Percentiles rank a stretch among this genome's conserved stretches.
These are phyloP conservation scores for Suillus cothurnatus DNA, from an alignment of 768 basidiomycete genomes.

Conservation along the genomic window DNA sequence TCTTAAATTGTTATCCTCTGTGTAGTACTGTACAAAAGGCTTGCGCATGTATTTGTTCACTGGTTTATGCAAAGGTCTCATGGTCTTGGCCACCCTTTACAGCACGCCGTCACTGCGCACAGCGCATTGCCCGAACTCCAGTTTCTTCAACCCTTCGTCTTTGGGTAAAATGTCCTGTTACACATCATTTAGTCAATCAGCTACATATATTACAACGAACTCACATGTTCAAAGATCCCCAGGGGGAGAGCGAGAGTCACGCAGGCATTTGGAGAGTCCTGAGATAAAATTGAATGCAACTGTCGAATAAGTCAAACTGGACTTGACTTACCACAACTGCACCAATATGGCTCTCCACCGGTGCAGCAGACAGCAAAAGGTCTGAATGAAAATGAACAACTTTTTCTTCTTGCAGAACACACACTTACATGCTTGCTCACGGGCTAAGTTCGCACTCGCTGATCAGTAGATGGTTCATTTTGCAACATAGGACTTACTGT, in stretches of 20 bases:
- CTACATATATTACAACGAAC: slow-evolving; percentile 20
- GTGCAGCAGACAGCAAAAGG: slow-evolving; percentile 68
- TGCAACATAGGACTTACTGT: slow-evolving; percentile 49
- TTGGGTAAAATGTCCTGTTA: slow-evolving; percentile 67
- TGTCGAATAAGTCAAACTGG: background rate
- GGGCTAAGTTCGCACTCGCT: slow-evolving; percentile 42
- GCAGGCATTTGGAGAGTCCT: slow-evolving; percentile 81
- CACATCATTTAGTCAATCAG: background rate
- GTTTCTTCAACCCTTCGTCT: slow-evolving; percentile 60
- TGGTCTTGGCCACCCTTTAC: slow-evolving; percentile 19
- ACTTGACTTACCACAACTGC: slow-evolving; percentile 58
- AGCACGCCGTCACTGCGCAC: slow-evolving; percentile 50
- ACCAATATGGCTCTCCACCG: slow-evolving; percentile 70
- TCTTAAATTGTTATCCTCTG: background rate
- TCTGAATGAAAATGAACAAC: slow-evolving; percentile 38
- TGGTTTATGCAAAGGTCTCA: background rate
- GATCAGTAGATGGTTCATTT: slow-evolving; percentile 1
- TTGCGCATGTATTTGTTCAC: background rate
- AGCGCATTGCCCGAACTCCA: slow-evolving; percentile 58
- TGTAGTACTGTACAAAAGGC: background rate
- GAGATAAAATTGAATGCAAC: background rate
- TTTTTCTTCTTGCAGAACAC: background rate
- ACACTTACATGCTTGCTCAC: slow-evolving; percentile 70
- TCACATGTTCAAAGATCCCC: slow-evolving; percentile 75
- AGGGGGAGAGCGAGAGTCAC: slow-evolving; percentile 73